Base-by-base conservation (phyloP, 768 basidiomycete species). In the Mycena olivaceomarginata region DNA sequence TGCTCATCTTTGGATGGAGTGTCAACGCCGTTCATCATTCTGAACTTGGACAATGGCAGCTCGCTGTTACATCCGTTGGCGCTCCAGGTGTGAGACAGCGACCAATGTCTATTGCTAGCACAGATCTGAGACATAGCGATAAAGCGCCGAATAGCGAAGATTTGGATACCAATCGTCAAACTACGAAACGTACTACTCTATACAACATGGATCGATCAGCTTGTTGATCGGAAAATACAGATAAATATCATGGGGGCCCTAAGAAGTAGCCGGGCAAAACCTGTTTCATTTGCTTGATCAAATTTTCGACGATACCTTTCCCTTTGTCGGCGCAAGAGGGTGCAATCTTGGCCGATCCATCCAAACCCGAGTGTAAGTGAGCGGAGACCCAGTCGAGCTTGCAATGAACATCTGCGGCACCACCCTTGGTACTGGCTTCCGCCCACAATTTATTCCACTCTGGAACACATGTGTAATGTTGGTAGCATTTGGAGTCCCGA, bases 211-310 rank as follows among this genome's bases (percentile, higher is more conserved):
- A 31, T 31, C 31, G 31, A 31, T 31, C 31, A 31, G 31, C 31
- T 31, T 31, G 31, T 31, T 31, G 31, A 31, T 3, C 31, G 31
- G 4, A 31, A 31, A 31, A 31, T 31, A 31, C 31, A 31, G 31
- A 31, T 2, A 31, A 31, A 31, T 31, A 31, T 43, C 25, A 72
- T 37, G 48, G 9, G 6, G 71, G 63, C 16, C 63, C 71, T 18
- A 72, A 43, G 51, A 72, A 72, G 18, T 56, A 53, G n/a, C 63
- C 70, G 6, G 70, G 62, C 18, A 72, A 60, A 37, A 45, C 25
- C 0, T 18, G 9, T 25, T 72, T 63, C 22, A 72, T 11, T 37
- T 72, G 5, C 2, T 20, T n/a, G 16, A 56, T 43, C 31, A 56
- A 57, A 16, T 63, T 45, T 3, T 25, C 7, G 20, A 72, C 39